Conservation (phyloP, 1,284 basidiomycete genomes). For the Irpex lacteus region DNA sequence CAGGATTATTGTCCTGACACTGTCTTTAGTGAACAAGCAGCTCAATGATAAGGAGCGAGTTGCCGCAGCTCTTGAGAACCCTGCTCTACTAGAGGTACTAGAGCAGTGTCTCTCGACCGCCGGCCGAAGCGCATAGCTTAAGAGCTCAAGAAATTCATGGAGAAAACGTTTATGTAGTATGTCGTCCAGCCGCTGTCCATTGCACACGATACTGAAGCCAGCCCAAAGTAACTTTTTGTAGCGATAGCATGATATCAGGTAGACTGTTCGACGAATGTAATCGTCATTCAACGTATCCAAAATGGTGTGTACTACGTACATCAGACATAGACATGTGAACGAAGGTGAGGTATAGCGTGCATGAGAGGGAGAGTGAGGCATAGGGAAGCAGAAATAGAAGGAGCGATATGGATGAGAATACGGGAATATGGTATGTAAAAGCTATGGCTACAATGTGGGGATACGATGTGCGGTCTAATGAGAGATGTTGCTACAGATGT, state of each 20-base stretch:
- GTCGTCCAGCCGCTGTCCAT: neutral
- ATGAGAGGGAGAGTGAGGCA: neutral
- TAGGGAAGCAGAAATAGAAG: neutral
- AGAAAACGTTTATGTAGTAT: neutral
- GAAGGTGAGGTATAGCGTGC: neutral
- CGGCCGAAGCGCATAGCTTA: neutral
- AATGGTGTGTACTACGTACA: neutral
- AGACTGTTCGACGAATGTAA: neutral
- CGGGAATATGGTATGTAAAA: neutral
- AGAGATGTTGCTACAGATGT: constrained; percentile 2
- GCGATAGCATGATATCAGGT: neutral
- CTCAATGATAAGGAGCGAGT: constrained; percentile 99
- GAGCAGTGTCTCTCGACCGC: constrained; percentile 71
- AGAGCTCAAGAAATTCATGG: neutral
- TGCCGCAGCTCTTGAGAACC: constrained; percentile 94
- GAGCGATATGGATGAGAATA: neutral
- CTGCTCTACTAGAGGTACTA: constrained; percentile 82
- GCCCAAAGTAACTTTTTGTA: neutral
- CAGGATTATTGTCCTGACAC: neutral
- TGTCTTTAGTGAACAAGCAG: constrained; percentile 87
- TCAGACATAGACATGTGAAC: neutral
- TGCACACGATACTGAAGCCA: neutral
- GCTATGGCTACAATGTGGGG: constrained; percentile 5
- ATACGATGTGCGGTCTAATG: neutral
- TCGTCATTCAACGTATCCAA: neutral